phyloP scores from a whole-genome alignment of 257 asterid species.

The Nicotiana paniculata region DNA sequence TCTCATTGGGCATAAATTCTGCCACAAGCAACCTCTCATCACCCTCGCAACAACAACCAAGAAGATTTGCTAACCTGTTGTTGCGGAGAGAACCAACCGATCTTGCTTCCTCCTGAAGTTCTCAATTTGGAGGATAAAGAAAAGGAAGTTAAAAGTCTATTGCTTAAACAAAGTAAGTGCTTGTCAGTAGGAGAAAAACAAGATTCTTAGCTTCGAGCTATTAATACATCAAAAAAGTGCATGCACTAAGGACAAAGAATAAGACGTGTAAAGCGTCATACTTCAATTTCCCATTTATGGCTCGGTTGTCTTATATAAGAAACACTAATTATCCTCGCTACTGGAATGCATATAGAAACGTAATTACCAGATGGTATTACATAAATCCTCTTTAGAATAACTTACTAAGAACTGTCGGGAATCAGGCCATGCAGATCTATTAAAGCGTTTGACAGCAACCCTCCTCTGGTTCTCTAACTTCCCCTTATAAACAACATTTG shows the following conservation, averaged over 20 bases:
- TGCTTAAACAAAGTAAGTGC: neutral
- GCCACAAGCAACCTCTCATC: conserved; percentile 92
- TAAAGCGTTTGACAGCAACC: conserved; percentile 90
- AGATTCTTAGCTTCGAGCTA: neutral
- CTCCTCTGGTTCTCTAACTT: conserved; percentile 81
- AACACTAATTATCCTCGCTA: neutral
- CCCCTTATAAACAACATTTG: conserved; percentile 33
- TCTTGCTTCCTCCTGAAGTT: conserved; percentile 82
- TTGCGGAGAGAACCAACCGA: conserved; percentile 90
- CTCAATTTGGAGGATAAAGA: conserved; percentile 2
- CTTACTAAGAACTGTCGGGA: conserved; percentile 78
- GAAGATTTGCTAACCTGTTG: conserved; percentile 68
- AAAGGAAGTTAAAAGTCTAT: conserved; percentile 4
- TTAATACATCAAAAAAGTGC: neutral
- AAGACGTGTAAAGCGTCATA: neutral
- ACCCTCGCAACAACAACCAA: conserved; percentile 97
- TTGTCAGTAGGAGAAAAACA: neutral
- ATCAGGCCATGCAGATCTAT: conserved; percentile 40
- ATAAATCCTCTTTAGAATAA: neutral
- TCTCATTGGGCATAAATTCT: conserved; percentile 95
- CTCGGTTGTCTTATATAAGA: neutral
- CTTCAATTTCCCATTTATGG: neutral
- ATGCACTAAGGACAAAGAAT: conserved; percentile 1
- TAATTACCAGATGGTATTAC: neutral
- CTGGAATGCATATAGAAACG: neutral